Conservation (phyloP, 1,284 basidiomycete genomes). For the Ceratobasidium sp. region DNA sequence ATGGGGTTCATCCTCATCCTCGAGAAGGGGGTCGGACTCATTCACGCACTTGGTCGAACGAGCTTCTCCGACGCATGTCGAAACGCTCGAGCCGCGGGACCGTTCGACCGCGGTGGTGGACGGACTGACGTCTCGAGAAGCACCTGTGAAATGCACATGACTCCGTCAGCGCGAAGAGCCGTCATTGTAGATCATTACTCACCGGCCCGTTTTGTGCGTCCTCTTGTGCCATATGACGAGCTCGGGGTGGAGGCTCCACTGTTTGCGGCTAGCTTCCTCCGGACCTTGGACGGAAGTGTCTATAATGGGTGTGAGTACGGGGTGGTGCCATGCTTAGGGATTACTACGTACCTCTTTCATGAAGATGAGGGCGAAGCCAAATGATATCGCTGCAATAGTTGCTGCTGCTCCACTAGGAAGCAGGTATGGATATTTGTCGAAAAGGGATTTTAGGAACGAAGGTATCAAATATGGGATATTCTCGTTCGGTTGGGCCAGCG, state of each 20-base stretch:
- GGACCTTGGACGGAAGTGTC: constrained; percentile 46
- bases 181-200: background rate
- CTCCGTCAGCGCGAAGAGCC: background rate
- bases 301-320: constrained; percentile 18
- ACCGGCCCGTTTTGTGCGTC: constrained; percentile 10
- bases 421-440: constrained; percentile 50
- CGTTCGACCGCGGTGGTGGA: background rate
- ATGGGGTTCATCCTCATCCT: constrained; percentile 15
- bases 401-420: constrained; percentile 76
- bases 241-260: constrained; percentile 31
- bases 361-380: constrained; percentile 69
- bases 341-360: constrained; percentile 70
- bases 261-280: background rate
- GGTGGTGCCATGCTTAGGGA: background rate
- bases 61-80: constrained; percentile 28
- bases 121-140: constrained; percentile 5
- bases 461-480: constrained; percentile 47
- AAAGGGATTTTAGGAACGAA: constrained; percentile 44
- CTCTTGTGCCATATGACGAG: constrained; percentile 36
- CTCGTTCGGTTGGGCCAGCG: constrained; percentile 48
- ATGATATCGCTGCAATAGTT: constrained; percentile 68
- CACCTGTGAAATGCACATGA: background rate
- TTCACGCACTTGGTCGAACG: background rate
- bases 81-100: constrained; percentile 24
- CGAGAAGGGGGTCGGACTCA: constrained; percentile 24